These are phyloP conservation scores for Sporothrix humicola DNA, from an alignment of 2,329 filamentous ascomycete species.

Conservation along the genomic window DNA sequence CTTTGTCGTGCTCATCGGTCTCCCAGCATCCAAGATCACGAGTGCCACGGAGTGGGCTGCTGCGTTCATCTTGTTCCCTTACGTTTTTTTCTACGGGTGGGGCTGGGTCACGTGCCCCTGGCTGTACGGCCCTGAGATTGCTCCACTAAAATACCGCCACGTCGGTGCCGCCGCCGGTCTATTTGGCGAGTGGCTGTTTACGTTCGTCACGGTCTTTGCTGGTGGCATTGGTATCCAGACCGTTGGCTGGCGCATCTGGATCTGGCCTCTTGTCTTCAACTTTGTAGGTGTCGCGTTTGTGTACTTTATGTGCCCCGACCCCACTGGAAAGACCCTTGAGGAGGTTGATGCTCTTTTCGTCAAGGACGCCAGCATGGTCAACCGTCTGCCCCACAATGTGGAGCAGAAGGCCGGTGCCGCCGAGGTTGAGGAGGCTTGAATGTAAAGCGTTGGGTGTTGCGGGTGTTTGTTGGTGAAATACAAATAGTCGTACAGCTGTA, in stretches of 20 bases:
- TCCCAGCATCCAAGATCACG: not conserved
- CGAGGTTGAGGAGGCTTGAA: not conserved
- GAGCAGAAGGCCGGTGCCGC: not conserved
- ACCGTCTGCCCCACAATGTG: conserved; percentile 5
- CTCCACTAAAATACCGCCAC: conserved; percentile 18
- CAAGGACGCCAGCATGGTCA: conserved; percentile 7
- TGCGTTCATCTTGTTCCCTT: not conserved
- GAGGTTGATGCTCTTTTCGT: conserved; percentile 10
- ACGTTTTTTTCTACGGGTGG: conserved; percentile 20
- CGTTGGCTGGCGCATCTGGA: conserved; percentile 20
- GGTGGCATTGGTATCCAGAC: conserved; percentile 22
- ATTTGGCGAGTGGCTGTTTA: conserved; percentile 18
- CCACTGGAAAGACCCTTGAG: conserved; percentile 17
- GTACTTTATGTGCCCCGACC: conserved; percentile 19
- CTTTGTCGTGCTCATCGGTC: conserved; percentile 13
- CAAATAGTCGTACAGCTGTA: too few relatives aligned
- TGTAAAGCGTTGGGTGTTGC: too few relatives aligned
- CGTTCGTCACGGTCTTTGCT: conserved; percentile 18
- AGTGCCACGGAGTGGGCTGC: conserved; percentile 11
- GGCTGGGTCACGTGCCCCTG: conserved; percentile 21
- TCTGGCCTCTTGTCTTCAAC: conserved; percentile 25
- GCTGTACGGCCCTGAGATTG: conserved; percentile 21
- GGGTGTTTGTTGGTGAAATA: too few relatives aligned
- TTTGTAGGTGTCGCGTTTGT: conserved; percentile 18
- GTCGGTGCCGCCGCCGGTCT: conserved; percentile 8